Evolutionary conservation across 176 grass and related monocot genomes (phyloP).

Genomic region (Cenchrus americanus): DNA sequence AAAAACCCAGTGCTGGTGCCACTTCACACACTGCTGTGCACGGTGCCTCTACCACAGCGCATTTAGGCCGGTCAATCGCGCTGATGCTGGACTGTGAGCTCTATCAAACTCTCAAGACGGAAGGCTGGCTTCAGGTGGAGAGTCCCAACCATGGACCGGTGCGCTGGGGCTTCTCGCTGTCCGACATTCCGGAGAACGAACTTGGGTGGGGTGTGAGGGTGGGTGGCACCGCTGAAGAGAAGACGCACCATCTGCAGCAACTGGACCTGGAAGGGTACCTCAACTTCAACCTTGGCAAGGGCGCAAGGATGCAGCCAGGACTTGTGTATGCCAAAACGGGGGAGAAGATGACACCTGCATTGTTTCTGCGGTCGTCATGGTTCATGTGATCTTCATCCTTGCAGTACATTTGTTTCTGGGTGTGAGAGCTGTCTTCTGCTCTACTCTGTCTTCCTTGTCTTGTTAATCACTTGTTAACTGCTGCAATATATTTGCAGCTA

Average conservation of each 20-base stretch:
- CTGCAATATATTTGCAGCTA: not conserved
- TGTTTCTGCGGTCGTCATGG: constrained; percentile 78
- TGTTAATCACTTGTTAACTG: constrained; percentile 20
- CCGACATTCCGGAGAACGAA: constrained; percentile 61
- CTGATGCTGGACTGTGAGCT: constrained; percentile 59
- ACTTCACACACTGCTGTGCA: not conserved
- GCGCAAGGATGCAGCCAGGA: constrained; percentile 71
- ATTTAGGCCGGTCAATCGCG: not conserved
- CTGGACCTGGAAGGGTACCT: constrained; percentile 68
- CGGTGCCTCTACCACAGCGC: too few relatives aligned
- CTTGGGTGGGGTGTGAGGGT: constrained; percentile 73
- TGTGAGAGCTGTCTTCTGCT: not conserved
- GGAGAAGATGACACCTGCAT: constrained; percentile 37
- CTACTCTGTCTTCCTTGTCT: not conserved
- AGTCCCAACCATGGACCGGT: constrained; percentile 36
- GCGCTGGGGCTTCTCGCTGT: constrained; percentile 61
- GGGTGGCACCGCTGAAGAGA: constrained; percentile 50
- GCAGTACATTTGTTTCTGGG: not conserved
- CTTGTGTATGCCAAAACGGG: constrained; percentile 56
- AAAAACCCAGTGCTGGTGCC: not conserved
- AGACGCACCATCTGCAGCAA: not conserved
- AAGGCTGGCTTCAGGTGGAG: constrained; percentile 74
- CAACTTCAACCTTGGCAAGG: constrained; percentile 75
- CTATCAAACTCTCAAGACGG: constrained; percentile 60
- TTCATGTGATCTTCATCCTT: constrained; percentile 52